These are phyloP conservation scores for Epicoccum nigrum DNA, from an alignment of 2,329 filamentous ascomycete genomes.

Conservation along the genomic window DNA sequence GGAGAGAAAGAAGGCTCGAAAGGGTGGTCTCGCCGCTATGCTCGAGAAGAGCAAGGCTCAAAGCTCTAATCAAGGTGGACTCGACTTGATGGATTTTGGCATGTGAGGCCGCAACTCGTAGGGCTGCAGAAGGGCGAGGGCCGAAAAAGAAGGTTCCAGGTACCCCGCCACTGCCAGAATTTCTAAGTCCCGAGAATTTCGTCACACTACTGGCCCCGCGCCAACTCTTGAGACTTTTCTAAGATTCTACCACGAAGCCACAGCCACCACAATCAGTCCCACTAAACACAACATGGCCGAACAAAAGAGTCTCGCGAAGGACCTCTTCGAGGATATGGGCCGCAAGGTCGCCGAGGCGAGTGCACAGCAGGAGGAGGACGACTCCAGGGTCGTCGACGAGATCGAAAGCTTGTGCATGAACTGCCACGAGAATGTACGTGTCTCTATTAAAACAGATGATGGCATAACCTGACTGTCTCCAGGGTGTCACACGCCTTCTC, in stretches of 20 bases:
- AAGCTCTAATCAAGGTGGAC: slow-evolving; percentile 41
- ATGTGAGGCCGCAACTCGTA: slow-evolving; percentile 46
- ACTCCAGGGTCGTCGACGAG: slow-evolving; percentile 58
- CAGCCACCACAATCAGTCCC: not conserved
- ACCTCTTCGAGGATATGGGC: slow-evolving; percentile 61
- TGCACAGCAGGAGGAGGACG: slow-evolving; percentile 43
- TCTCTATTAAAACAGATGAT: not conserved
- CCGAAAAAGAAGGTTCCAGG: slow-evolving; percentile 20
- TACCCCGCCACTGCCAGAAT: slow-evolving; percentile 26
- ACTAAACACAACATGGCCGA: slow-evolving; percentile 38
- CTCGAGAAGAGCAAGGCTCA: slow-evolving; percentile 55
- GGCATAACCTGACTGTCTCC: slow-evolving; percentile 20
- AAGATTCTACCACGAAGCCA: slow-evolving; percentile 1
- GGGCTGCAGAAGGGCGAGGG: slow-evolving; percentile 35
- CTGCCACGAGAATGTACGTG: slow-evolving; percentile 56
- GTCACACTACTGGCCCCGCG: slow-evolving; percentile 24
- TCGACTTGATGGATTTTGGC: slow-evolving; percentile 62
- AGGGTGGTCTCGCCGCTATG: slow-evolving; percentile 60
- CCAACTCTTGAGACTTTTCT: slow-evolving; percentile 11
- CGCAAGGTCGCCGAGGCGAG: slow-evolving; percentile 53
- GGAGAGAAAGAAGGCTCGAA: slow-evolving; percentile 61
- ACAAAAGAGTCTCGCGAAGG: slow-evolving; percentile 50
- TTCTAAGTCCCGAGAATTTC: slow-evolving; percentile 33
- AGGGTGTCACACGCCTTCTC: slow-evolving; percentile 86
- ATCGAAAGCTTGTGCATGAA: slow-evolving; percentile 63